Percentiles rank a stretch among this genome's conserved stretches.
phyloP scores from a whole-genome alignment of 352 stramenopile genomes.

The Peronospora farinosa region DNA sequence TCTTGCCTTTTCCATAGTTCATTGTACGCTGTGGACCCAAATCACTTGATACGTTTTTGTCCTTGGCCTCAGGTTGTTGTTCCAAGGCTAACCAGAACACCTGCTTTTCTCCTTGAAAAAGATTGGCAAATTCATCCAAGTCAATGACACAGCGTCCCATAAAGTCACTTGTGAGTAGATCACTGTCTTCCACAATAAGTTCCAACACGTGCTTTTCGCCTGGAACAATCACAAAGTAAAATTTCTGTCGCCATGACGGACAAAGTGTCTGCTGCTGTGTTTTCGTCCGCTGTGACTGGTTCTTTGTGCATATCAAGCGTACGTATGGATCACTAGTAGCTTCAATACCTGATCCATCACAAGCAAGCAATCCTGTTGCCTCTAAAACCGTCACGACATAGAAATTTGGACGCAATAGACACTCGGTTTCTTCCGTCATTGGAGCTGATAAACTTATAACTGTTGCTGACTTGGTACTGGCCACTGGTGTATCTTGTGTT shows the following conservation, averaged over 20 bases:
- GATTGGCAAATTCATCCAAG: slow-evolving; percentile 49
- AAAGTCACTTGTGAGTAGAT: slow-evolving; percentile 69
- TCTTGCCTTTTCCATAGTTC: slow-evolving; percentile 45
- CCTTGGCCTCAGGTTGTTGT: slow-evolving; percentile 32
- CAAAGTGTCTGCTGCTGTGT: slow-evolving; percentile 57
- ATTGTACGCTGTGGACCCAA: slow-evolving; percentile 43
- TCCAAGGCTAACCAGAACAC: slow-evolving; percentile 67
- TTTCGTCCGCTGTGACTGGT: slow-evolving; percentile 52
- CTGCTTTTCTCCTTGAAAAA: slow-evolving; percentile 43
- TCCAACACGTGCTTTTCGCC: slow-evolving; percentile 44
- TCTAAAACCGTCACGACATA: slow-evolving; percentile 67
- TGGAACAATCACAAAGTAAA: slow-evolving; percentile 52
- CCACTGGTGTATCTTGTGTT: slow-evolving; percentile 4
- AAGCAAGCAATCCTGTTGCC: slow-evolving; percentile 42
- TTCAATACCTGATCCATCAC: slow-evolving; percentile 47
- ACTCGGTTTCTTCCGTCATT: not conserved
- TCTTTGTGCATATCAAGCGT: slow-evolving; percentile 47
- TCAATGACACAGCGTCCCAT: slow-evolving; percentile 63
- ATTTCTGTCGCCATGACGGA: slow-evolving; percentile 61
- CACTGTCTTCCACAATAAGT: slow-evolving; percentile 54
- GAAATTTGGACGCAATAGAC: slow-evolving; percentile 35
- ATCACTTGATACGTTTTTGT: slow-evolving; percentile 35
- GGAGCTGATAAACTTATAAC: slow-evolving; percentile 5
- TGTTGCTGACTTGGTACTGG: slow-evolving; percentile 7
- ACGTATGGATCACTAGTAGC: slow-evolving; percentile 69